Conservation (phyloP, 169 alveolate genomes). For the Pseudocohnilembus persalinus region DNA sequence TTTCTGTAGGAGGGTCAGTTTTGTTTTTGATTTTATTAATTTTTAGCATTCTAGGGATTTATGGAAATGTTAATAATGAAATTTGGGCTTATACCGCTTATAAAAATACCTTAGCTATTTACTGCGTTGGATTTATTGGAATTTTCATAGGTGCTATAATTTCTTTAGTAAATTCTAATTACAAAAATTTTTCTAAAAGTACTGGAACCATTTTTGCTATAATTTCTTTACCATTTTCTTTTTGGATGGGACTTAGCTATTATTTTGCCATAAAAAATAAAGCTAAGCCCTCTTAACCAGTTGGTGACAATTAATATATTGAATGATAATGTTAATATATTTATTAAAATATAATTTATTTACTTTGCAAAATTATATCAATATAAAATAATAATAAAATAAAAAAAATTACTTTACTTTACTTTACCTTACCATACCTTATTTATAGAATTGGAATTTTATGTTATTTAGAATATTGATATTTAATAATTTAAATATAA, state of each 20-base stretch:
- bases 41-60: neutral
- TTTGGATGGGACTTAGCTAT: neutral
- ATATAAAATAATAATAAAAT: too few species aligned
- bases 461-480: too few species aligned
- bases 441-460: too few species aligned
- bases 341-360: too few species aligned
- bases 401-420: too few species aligned
- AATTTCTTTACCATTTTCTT: neutral
- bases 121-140: neutral
- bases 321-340: too few species aligned
- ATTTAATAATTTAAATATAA: too few species aligned
- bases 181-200: neutral
- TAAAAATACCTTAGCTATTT: neutral
- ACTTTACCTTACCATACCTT: too few species aligned
- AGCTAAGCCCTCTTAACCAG: neutral
- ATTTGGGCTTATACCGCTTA: neutral
- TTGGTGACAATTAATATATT: neutral
- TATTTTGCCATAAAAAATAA: neutral
- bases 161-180: neutral
- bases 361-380: too few species aligned
- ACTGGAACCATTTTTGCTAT: neutral
- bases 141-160: neutral
- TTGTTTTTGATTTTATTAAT: too few species aligned
- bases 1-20: neutral
- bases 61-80: neutral